These are phyloP conservation scores for Dipteronia dyeriana DNA, from an alignment of 345 rosid genomes.

Conservation along the genomic window DNA sequence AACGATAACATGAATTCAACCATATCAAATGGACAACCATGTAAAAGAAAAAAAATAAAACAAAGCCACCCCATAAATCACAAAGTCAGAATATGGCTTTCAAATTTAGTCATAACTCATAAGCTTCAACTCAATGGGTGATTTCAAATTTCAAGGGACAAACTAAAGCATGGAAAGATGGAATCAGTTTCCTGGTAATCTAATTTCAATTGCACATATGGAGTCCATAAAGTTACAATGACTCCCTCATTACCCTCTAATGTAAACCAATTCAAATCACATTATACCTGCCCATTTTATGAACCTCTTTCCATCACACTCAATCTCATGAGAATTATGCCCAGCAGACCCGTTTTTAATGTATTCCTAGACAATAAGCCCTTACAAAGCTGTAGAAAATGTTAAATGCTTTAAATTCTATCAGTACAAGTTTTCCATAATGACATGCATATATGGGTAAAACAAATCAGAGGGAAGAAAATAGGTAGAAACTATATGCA, in stretches of 20 bases:
- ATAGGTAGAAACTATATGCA: background rate
- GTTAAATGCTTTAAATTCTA: slow-evolving; percentile 3
- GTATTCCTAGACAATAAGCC: background rate
- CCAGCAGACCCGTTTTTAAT: background rate
- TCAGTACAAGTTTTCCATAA: background rate
- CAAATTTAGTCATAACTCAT: background rate
- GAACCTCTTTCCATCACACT: background rate
- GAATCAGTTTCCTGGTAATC: background rate
- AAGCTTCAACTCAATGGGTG: background rate
- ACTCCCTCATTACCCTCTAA: background rate
- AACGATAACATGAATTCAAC: slow-evolving; percentile 9
- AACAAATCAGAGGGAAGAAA: background rate
- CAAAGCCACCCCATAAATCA: background rate
- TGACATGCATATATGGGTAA: background rate
- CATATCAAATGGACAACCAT: background rate
- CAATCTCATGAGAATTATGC: background rate
- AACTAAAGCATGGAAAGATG: background rate
- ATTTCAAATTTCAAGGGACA: background rate
- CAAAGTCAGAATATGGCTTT: background rate
- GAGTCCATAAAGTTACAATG: background rate
- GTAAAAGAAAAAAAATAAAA: background rate
- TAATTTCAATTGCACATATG: too few relatives aligned
- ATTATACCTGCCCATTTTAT: background rate
- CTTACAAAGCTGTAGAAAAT: background rate
- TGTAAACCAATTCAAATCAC: background rate